Base-by-base conservation (phyloP, 2,329 filamentous ascomycete genomes). In the Aspergillus sergii region DNA sequence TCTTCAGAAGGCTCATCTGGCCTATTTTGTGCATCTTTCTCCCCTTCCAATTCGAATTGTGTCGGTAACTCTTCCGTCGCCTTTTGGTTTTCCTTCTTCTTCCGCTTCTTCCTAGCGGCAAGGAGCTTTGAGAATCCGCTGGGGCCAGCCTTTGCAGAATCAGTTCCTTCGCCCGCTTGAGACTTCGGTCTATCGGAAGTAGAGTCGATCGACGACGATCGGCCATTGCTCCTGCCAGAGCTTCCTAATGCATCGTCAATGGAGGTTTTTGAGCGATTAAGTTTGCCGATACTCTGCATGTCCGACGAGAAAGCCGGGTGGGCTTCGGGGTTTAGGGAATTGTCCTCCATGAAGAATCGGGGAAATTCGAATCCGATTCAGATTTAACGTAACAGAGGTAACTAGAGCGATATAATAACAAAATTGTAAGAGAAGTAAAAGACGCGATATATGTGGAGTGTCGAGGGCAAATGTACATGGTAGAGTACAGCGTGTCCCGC, bases 41-140 rank as follows among this genome's bases (percentile, higher is more conserved):
- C 72, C 43, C 68, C 64, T 45, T 72, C 68, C 1, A 70, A 48
- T n/a, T 66, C 64, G 8, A 62, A 62, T 12, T 70, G 68, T 10
- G 72, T 65, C 4, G 71, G 59, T 4, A 69, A 61, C 46, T 71
- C 73, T 26, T 75, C 72, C 3, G 55, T 21, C 9, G 61, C 57
- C 50, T 66, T 70, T 39, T 71, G 67, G 26, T 67, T 66, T 23
- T 74, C 72, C 34, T 71, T 73, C 68, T 83, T 81, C 67, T 81
- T 82, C 62, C 81, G 81, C 71, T 76, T 78, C 39, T 76, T 74
- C 57, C 78, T 75, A 34, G 77, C 75, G 30, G 78, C 74, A 59
- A 86, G 80, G 61, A 88, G 74, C 67, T 83, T 85, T 12, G 85
- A 83, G 65, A 88, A 80, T 59, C 83, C 82, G 67, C 78, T 81